These are phyloP conservation scores for Boletus fagicola DNA, from an alignment of 768 basidiomycete species.

Conservation along the genomic window DNA sequence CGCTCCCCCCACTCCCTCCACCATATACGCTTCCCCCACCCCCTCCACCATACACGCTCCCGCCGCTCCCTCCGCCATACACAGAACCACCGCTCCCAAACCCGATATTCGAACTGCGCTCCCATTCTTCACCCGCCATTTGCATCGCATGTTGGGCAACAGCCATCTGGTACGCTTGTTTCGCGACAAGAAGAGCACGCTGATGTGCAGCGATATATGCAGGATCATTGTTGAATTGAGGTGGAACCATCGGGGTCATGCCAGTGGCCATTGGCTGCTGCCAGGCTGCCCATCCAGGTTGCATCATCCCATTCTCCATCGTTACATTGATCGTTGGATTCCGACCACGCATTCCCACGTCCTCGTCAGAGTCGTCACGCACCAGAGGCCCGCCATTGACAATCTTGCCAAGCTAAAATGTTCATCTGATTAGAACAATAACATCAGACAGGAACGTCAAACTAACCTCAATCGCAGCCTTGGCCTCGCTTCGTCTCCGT, in stretches of 20 bases:
- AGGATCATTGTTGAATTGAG: constrained; percentile 49
- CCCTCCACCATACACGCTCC: constrained; percentile 48
- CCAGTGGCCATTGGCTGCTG: constrained; percentile 29
- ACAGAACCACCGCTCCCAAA: constrained; percentile 38
- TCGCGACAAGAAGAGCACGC: constrained; percentile 82
- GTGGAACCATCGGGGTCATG: constrained; percentile 36
- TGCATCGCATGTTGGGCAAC: constrained; percentile 90
- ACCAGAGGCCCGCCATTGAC: constrained; percentile 74
- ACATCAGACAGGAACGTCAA: neutral
- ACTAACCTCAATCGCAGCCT: constrained; percentile 79
- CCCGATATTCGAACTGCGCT: constrained; percentile 63
- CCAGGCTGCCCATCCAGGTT: constrained; percentile 36
- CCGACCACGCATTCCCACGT: constrained; percentile 27
- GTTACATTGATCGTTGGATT: constrained; percentile 38
- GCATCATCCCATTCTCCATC: constrained; percentile 30
- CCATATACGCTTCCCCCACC: constrained; percentile 34
- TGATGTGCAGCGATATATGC: constrained; percentile 73
- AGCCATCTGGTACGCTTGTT: constrained; percentile 87
- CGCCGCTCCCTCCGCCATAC: constrained; percentile 39
- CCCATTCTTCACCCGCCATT: constrained; percentile 89
- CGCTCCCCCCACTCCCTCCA: constrained; percentile 41
- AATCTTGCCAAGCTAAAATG: constrained; percentile 74
- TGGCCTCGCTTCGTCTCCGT: constrained; percentile 78
- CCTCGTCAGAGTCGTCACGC: constrained; percentile 47
- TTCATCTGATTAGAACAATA: constrained; percentile 6